These are phyloP conservation scores for Leucaena leucocephala DNA, from an alignment of 306 rosid genomes.

Conservation along the genomic window DNA sequence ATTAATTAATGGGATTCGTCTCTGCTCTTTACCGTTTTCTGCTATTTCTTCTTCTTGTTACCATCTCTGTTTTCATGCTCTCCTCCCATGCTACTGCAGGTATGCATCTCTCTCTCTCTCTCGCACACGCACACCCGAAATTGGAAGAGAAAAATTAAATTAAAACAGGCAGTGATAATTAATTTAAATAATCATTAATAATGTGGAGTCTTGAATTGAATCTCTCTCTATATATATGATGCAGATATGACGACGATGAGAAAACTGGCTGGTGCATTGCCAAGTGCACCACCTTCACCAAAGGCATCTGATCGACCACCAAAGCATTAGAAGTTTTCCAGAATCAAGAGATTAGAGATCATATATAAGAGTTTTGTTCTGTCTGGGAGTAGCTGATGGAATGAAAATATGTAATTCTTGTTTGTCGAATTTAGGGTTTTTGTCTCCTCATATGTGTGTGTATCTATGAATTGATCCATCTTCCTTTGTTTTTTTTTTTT, in stretches of 20 bases:
- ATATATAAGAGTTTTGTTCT: background rate
- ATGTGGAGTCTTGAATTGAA: too few species aligned
- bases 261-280: background rate
- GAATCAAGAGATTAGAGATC: too few species aligned
- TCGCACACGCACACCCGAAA: background rate
- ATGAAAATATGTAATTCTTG: background rate
- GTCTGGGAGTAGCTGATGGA: background rate
- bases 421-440: background rate
- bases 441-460: background rate
- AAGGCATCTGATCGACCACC: too few species aligned
- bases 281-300: background rate
- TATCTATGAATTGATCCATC: background rate
- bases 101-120: background rate
- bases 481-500: too few species aligned
- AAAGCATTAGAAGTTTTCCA: too few species aligned
- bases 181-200: too few species aligned
- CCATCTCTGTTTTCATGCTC: background rate
- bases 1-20: background rate
- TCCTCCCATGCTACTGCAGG: background rate
- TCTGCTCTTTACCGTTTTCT: background rate
- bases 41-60: background rate
- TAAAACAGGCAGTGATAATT: too few species aligned
- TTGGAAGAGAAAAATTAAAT: background rate
- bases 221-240: too few species aligned
- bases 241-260: background rate